Percentiles rank a stretch among this genome's conserved stretches.
These are phyloP conservation scores for Megacollybia marginata DNA, from an alignment of 768 basidiomycete species.

Conservation along the genomic window DNA sequence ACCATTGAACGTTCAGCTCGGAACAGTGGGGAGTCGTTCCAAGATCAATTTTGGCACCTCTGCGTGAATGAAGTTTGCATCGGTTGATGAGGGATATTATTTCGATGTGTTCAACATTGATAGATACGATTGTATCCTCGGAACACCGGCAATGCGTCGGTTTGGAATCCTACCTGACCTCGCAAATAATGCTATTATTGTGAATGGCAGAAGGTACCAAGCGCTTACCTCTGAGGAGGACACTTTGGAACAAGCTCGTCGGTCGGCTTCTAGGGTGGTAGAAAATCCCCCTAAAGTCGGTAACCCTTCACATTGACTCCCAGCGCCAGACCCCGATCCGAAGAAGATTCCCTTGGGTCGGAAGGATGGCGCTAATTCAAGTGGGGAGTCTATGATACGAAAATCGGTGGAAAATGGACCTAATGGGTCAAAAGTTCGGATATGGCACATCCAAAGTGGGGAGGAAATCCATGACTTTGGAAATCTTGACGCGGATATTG, in stretches of 20 bases:
- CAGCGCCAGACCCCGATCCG: not conserved
- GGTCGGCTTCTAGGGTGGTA: too few species aligned
- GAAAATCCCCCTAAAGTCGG: too few species aligned
- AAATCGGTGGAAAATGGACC: not conserved
- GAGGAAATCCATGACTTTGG: not conserved
- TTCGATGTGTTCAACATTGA: too few species aligned
- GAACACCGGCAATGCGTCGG: slow-evolving; percentile 23
- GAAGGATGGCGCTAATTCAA: not conserved
- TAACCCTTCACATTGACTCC: not conserved
- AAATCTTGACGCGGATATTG: not conserved
- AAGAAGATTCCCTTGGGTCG: not conserved
- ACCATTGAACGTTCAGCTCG: too few species aligned
- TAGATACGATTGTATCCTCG: slow-evolving; percentile 27
- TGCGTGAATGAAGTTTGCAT: slow-evolving; percentile 5
- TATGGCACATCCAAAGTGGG: not conserved
- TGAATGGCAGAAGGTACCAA: slow-evolving; percentile 1
- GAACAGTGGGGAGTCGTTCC: too few species aligned
- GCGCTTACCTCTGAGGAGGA: not conserved
- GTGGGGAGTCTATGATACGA: too few species aligned
- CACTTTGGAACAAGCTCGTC: slow-evolving; percentile 1
- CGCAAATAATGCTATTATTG: slow-evolving; percentile 4
- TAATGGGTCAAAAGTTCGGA: not conserved
- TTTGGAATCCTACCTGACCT: slow-evolving; percentile 20
- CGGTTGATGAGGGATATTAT: too few species aligned
- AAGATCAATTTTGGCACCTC: too few species aligned